Base-by-base conservation (phyloP, 768 basidiomycete genomes). In the Boletus edulis region DNA sequence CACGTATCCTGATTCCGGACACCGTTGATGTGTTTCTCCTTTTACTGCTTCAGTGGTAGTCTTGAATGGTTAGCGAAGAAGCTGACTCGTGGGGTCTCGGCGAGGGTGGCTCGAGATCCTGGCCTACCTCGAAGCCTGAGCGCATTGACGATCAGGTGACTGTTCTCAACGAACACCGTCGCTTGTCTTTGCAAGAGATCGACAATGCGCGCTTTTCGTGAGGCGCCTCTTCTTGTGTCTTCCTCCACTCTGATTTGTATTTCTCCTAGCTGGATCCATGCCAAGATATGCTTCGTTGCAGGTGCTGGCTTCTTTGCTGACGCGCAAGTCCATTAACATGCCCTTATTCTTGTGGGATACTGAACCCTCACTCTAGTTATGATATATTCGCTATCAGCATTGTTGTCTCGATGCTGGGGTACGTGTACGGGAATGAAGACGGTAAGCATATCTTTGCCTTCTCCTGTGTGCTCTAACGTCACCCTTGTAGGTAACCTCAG, bases 301-400 rank as follows among this genome's bases (percentile, higher is more conserved):
- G 91, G 91, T 61, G 85, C 86, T 15, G 92, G 92, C 24, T 94
- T 95, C 80, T 94, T 94, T 79, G 91, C 93, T 39, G 89, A 89
- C 71, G 84, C 86, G 81, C 82, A 66, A 64, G 80, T 58, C 20
- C 12, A n/a, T 72, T 2, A 12, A 35, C 27, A 45, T 45, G 8
- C 29, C 39, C 22, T 38, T 46, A 17, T 37, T 34, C 14, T n/a
- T n/a, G 43, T 27, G 5, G n/a, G 12, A 38, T 24, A 10, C 24
- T 55, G n/a, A 62, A 42, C n/a, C 45, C 32, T 45, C 48, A 29
- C 29, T 38, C 49, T 37, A 71, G 69, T 34, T 91, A 91, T 62
- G 91, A 93, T 60, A 84, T 94, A 56, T 96, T 95, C 66, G 87
- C 90, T 12, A 93, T 95, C 69, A 91, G 87, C 70, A 89, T 94